Percentiles rank a stretch among this genome's conserved stretches.
Evolutionary conservation across 2,329 filamentous ascomycete species (phyloP).

Genomic region (Achaetomium macrosporum): DNA sequence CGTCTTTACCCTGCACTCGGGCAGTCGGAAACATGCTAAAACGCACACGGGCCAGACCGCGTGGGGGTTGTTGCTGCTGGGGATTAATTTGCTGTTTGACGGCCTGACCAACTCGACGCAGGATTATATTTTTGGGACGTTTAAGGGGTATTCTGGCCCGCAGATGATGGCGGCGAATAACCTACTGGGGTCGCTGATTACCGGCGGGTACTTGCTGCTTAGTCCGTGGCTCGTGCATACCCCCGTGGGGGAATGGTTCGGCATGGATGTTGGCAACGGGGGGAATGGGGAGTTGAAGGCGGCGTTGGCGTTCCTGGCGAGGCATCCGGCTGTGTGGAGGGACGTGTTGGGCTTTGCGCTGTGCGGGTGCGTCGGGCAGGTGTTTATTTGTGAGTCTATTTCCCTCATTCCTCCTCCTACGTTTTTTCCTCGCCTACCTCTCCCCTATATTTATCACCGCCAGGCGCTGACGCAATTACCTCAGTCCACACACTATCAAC

Average conservation of each 20-base stretch:
- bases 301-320: slow-evolving; percentile 74
- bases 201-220: slow-evolving; percentile 66
- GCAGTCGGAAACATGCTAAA: slow-evolving; percentile 42
- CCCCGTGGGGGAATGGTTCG: slow-evolving; percentile 56
- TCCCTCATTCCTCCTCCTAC: background rate
- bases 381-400: slow-evolving; percentile 73
- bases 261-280: slow-evolving; percentile 56
- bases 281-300: slow-evolving; percentile 67
- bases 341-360: slow-evolving; percentile 86
- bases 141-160: slow-evolving; percentile 76
- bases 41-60: slow-evolving; percentile 51
- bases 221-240: slow-evolving; percentile 74
- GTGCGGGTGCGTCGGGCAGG: slow-evolving; percentile 87
- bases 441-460: background rate
- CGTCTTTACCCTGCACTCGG: slow-evolving; percentile 85
- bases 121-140: slow-evolving; percentile 82
- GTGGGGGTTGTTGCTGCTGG: slow-evolving; percentile 78
- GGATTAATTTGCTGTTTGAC: slow-evolving; percentile 89
- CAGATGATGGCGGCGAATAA: slow-evolving; percentile 99
- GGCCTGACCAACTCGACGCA: slow-evolving; percentile 95
- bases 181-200: slow-evolving; percentile 74
- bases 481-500: slow-evolving; percentile 82
- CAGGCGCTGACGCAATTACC: background rate
- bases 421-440: background rate
- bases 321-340: slow-evolving; percentile 74